Conservation (phyloP, 1,139 yeast genomes). For the Cylindricascospora bacillispora region DNA sequence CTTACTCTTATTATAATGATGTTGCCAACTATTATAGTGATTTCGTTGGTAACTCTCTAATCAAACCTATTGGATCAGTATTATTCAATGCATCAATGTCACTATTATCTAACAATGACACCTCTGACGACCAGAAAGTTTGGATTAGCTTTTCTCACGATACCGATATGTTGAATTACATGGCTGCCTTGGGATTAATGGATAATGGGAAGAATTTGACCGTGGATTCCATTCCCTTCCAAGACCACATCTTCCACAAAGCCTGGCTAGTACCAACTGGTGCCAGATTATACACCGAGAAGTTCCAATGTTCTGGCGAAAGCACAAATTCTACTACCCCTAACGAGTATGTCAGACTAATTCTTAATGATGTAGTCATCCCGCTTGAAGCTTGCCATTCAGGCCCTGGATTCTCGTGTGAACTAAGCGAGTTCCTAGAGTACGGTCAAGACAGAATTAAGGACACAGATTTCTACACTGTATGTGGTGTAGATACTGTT, state of each 20-base stretch:
- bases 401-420: constrained; percentile 56
- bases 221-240: constrained; percentile 32
- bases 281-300: constrained; percentile 41
- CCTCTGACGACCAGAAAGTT: constrained; percentile 21
- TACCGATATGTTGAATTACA: constrained; percentile 38
- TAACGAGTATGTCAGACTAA: constrained; percentile 34
- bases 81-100: constrained; percentile 34
- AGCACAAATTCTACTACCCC: constrained; percentile 5
- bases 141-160: constrained; percentile 47
- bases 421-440: constrained; percentile 30
- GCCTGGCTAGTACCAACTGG: constrained; percentile 39
- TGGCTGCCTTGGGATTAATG: constrained; percentile 40
- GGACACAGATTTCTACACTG: constrained; percentile 25
- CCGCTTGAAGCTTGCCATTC: constrained; percentile 39
- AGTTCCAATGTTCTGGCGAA: constrained; percentile 33
- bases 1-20: constrained; percentile 36
- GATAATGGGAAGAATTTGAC: constrained; percentile 18
- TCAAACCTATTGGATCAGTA: constrained; percentile 36
- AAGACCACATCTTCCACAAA: constrained; percentile 13
- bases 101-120: constrained; percentile 15
- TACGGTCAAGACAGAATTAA: constrained; percentile 28
- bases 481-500: constrained; percentile 24
- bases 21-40: constrained; percentile 36
- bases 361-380: constrained; percentile 48
- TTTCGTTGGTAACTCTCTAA: constrained; percentile 41